Evolutionary conservation across 208 protist species (phyloP).

Genomic region (Trypanosoma boissoni): DNA sequence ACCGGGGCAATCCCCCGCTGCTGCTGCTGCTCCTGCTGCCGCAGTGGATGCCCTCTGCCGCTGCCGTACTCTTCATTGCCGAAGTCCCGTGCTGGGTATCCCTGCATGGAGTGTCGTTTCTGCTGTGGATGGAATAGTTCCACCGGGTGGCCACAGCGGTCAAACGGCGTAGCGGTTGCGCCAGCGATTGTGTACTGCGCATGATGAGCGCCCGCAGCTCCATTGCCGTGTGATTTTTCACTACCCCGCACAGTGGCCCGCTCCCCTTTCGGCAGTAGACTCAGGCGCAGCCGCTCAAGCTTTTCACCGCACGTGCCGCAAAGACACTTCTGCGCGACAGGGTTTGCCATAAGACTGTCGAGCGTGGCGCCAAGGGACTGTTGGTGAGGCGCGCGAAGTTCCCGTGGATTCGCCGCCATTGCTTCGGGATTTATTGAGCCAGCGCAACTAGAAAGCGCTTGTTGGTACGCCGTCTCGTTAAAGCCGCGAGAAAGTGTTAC

Average conservation of each 20-base stretch:
- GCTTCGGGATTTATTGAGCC: conserved; percentile 2
- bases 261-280: conserved; percentile 14
- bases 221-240: background rate
- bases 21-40: background rate
- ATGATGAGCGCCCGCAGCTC: background rate
- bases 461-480: conserved; percentile 23
- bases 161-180: background rate
- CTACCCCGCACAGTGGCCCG: background rate
- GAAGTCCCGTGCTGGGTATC: too few species aligned
- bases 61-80: background rate
- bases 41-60: background rate
- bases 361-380: conserved; percentile 5
- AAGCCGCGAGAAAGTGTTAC: conserved; percentile 22
- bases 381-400: background rate
- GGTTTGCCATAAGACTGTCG: conserved; percentile 17
- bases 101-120: too few species aligned
- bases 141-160: conserved; percentile 6
- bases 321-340: conserved; percentile 10
- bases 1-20: background rate
- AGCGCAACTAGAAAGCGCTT: background rate
- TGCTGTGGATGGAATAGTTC: too few species aligned
- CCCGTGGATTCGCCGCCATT: conserved; percentile 2
- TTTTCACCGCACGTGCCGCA: conserved; percentile 4
- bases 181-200: background rate
- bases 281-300: conserved; percentile 15